These are phyloP conservation scores for Waltergamsia citrina DNA, from an alignment of 2,329 filamentous ascomycete species.

Conservation along the genomic window DNA sequence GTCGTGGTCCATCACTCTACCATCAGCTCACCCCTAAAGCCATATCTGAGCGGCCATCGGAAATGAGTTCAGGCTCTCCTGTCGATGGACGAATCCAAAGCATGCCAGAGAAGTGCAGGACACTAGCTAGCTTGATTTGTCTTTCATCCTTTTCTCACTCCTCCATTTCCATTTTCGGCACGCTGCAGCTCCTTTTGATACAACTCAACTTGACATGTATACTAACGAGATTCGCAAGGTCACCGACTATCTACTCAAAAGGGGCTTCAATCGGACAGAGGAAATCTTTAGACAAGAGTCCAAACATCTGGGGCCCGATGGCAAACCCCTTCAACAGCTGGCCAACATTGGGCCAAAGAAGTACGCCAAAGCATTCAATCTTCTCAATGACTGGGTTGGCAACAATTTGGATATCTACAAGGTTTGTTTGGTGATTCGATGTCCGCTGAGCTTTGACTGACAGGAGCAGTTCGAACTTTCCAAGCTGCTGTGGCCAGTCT, in stretches of 20 bases:
- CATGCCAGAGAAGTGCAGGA: too few species aligned
- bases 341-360: slow-evolving; percentile 68
- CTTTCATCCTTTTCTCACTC: background rate
- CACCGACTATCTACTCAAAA: slow-evolving; percentile 91
- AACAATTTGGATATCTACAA: slow-evolving; percentile 93
- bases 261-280: slow-evolving; percentile 88
- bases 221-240: slow-evolving; percentile 35
- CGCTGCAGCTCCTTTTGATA: background rate
- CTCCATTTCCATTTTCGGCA: too few species aligned
- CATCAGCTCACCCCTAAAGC: too few species aligned
- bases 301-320: slow-evolving; percentile 70
- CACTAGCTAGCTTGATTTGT: too few species aligned
- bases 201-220: too few species aligned
- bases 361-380: slow-evolving; percentile 64
- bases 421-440: slow-evolving; percentile 31
- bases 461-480: slow-evolving; percentile 68
- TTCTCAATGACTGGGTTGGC: slow-evolving; percentile 77
- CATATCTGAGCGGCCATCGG: too few species aligned
- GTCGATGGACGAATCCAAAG: too few species aligned
- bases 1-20: too few species aligned
- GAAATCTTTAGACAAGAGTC: slow-evolving; percentile 89
- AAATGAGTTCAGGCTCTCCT: background rate
- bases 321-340: slow-evolving; percentile 60
- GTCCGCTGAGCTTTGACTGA: background rate
- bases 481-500: slow-evolving; percentile 85